A percentile compares a stretch with the other conserved stretches of the same genome.
Evolutionary conservation across 345 rosid genomes (phyloP).

Genomic region (Mercurialis annua): DNA sequence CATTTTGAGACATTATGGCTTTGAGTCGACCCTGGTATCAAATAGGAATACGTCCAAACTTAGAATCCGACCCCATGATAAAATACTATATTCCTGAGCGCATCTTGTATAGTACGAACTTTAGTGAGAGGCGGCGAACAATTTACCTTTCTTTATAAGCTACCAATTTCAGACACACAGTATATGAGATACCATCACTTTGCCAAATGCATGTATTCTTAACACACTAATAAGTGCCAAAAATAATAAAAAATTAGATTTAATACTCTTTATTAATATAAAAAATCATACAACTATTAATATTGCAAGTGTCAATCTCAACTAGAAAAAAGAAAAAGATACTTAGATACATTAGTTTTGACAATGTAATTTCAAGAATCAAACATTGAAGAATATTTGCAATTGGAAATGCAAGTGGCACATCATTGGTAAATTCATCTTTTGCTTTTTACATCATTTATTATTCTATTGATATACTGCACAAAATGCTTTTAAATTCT

Average conservation of each 20-base stretch:
- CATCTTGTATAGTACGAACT: too few species aligned
- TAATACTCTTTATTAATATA: not conserved
- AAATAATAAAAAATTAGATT: not conserved
- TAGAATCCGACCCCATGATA: too few species aligned
- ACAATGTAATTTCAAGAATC: not conserved
- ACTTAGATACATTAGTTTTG: not conserved
- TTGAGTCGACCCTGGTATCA: not conserved
- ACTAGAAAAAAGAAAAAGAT: too few species aligned
- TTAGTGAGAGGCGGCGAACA: too few species aligned
- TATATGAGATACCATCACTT: not conserved
- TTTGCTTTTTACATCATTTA: conserved; percentile 8
- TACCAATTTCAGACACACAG: not conserved
- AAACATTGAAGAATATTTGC: not conserved
- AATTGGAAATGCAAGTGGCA: not conserved
- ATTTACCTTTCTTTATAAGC: conserved; percentile 3
- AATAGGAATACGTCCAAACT: not conserved
- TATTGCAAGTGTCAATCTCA: not conserved
- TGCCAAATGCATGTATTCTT: not conserved
- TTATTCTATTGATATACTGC: conserved; percentile 15
- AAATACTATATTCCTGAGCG: too few species aligned
- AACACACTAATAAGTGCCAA: not conserved
- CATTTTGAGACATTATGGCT: too few species aligned
- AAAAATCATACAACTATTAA: too few species aligned
- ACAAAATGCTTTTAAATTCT: conserved; percentile 10
- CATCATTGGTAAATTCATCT: conserved; percentile 2